A percentile compares a stretch with the other conserved stretches of the same genome.
phyloP scores from a whole-genome alignment of 139 green algal genomes.

The Tetraselmis striata region DNA sequence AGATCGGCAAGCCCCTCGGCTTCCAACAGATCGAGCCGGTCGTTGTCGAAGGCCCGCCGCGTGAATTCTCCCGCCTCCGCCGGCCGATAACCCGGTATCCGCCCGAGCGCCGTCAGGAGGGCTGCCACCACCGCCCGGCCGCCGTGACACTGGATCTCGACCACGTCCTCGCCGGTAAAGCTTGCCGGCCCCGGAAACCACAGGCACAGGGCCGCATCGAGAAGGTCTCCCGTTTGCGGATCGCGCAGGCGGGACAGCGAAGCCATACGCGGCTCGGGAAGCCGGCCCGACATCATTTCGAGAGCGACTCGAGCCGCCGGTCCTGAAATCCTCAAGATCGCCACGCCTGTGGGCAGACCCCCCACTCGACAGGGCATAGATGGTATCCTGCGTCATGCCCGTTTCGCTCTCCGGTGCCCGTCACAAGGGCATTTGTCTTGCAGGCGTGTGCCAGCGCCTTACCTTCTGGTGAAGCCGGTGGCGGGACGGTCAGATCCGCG shows the following conservation, averaged over 20 bases:
- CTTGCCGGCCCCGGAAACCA: constrained; percentile 34
- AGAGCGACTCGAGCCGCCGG: too few species aligned
- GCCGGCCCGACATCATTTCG: too few species aligned
- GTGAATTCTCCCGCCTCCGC: constrained; percentile 57
- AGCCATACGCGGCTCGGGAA: too few species aligned
- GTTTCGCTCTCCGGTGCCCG: too few species aligned
- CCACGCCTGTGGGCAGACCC: too few species aligned
- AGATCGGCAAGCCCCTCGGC: constrained; percentile 53
- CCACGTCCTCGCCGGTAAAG: constrained; percentile 57
- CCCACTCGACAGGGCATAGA: too few species aligned
- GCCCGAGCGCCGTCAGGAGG: constrained; percentile 31
- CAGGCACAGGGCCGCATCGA: constrained; percentile 39
- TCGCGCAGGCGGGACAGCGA: constrained; percentile 21
- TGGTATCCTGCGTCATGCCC: too few species aligned
- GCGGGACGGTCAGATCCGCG: too few species aligned
- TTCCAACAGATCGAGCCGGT: constrained; percentile 41
- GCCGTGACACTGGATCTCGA: constrained; percentile 58
- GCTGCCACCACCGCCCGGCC: constrained; percentile 31
- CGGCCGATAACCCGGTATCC: constrained; percentile 22
- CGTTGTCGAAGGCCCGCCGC: constrained; percentile 36
- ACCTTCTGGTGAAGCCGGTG: too few species aligned
- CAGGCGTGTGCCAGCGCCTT: too few species aligned
- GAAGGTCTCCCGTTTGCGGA: constrained; percentile 15
- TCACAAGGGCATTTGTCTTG: too few species aligned
- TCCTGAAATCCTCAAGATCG: too few species aligned